These are phyloP conservation scores for Solanum chacoense DNA, from an alignment of 305 asterid genomes.

Conservation along the genomic window DNA sequence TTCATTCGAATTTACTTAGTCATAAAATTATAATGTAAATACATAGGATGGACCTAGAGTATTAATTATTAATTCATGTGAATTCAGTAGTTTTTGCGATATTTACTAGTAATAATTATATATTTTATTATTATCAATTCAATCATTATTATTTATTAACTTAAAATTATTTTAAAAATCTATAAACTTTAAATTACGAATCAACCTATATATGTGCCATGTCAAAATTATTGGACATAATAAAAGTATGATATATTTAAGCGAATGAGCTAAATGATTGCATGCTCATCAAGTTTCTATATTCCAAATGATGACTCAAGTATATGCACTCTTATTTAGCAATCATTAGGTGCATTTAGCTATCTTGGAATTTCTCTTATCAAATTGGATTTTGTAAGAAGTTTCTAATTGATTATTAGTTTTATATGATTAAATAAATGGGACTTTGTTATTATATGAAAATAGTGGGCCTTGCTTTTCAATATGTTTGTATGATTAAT, in stretches of 20 bases:
- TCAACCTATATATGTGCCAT: neutral
- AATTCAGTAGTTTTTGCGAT: neutral
- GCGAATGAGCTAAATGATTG: conserved; percentile 44
- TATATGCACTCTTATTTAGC: conserved; percentile 24
- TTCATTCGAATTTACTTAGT: neutral
- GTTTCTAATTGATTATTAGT: neutral
- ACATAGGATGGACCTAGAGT: too few species aligned
- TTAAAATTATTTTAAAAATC: neutral
- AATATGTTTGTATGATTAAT: neutral
- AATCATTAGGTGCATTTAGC: conserved; percentile 28
- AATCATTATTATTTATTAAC: neutral
- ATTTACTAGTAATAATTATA: neutral
- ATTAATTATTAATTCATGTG: neutral
- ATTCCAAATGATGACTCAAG: conserved; percentile 30
- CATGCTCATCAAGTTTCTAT: conserved; percentile 14
- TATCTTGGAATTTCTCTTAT: neutral
- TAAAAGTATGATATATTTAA: conserved; percentile 5
- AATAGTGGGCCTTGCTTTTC: neutral
- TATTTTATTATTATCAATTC: neutral
- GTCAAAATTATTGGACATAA: neutral
- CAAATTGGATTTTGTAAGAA: neutral
- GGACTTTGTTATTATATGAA: neutral
- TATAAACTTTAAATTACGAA: neutral
- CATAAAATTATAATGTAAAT: neutral
- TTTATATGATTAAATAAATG: neutral